Base-by-base conservation (phyloP, 1,284 basidiomycete species). In the Ganoderma leucocontextum region DNA sequence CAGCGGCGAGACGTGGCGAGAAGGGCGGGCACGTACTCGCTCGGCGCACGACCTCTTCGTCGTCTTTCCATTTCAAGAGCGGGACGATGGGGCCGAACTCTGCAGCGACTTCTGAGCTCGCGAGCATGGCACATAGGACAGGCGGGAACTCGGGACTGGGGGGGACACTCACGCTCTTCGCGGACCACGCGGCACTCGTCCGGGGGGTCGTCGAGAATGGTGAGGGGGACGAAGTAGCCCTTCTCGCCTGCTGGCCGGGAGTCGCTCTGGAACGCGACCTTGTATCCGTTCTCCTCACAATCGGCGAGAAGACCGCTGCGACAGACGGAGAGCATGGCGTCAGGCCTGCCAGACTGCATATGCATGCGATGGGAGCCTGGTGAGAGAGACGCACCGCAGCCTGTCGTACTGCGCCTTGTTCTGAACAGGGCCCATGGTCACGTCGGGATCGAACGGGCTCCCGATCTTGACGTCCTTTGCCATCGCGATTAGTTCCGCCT, bases 141-240 rank as follows among this genome's bases (percentile, higher is more conserved):
- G 15, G 3, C 12, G n/a, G 17, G 12, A 25, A 8, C 19, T n/a
- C n/a, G 13, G 17, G 25, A 19, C 12, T 55, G 15, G n/a, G n/a
- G n/a, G n/a, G n/a, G n/a, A n/a, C 22, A 67, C 71, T 25, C 53
- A 72, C 69, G 71, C 62, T 72, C 71, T 58, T 72, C 71, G 2
- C 60, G 64, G 8, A 69, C 71, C 8, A 72, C 62, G 13, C 62
- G 47, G n/a, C 69, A 64, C n/a, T 70, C 64, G 22, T 72, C 71
- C 1, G 71, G 71, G 25, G 71, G 71, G 60, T 72, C 65, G 49
- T 72, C 71, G 39, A 70, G 29, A 29, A 72, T 65, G 3, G 62
- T 65, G 36, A 70, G 47, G 2, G 71, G 71, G 19, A 72, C 38
- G 36, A 69, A 72, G 55, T 65, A 72, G 12, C 71, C 71, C 15